A percentile compares a stretch with the other conserved stretches of the same genome.
phyloP scores from a whole-genome alignment of 2,329 filamentous ascomycete species.

The Aspergillus latus region DNA sequence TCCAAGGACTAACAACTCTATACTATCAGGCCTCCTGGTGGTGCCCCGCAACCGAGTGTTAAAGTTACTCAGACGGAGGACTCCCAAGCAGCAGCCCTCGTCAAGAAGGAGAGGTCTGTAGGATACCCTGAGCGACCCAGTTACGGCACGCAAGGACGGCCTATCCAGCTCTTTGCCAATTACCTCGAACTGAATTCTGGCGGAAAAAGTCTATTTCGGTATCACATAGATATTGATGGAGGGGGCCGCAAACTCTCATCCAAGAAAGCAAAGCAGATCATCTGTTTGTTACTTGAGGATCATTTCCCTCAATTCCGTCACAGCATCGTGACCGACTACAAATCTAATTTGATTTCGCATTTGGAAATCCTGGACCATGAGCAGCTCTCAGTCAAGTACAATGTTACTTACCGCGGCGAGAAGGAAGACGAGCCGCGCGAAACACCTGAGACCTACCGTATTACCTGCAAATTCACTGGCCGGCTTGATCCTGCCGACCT shows the following conservation, averaged over 20 bases:
- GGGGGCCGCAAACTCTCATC: conserved; percentile 33
- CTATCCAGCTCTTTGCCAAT: conserved; percentile 40
- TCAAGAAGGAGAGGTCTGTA: conserved; percentile 19
- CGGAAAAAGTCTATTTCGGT: conserved; percentile 42
- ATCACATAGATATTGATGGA: conserved; percentile 38
- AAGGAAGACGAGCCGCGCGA: conserved; percentile 36
- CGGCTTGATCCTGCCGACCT: conserved; percentile 43
- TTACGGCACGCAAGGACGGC: conserved; percentile 38
- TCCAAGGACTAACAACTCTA: neutral
- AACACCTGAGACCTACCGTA: conserved; percentile 35
- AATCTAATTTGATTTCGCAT: conserved; percentile 39
- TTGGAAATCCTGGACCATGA: conserved; percentile 26
- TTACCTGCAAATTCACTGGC: conserved; percentile 37
- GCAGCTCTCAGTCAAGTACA: conserved; percentile 18
- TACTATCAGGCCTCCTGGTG: conserved; percentile 23
- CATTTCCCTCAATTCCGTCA: conserved; percentile 29
- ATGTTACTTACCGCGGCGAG: conserved; percentile 38
- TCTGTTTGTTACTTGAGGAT: conserved; percentile 49
- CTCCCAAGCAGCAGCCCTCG: conserved; percentile 26
- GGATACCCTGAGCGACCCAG: conserved; percentile 39
- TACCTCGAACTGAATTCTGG: conserved; percentile 40
- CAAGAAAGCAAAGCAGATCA: conserved; percentile 49
- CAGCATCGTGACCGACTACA: conserved; percentile 43
- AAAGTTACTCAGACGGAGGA: conserved; percentile 32
- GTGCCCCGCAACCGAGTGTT: conserved; percentile 22